Percentiles rank a stretch among this genome's conserved stretches.
phyloP scores from a whole-genome alignment of 2,329 filamentous ascomycete species.

The Penicillium sp. region DNA sequence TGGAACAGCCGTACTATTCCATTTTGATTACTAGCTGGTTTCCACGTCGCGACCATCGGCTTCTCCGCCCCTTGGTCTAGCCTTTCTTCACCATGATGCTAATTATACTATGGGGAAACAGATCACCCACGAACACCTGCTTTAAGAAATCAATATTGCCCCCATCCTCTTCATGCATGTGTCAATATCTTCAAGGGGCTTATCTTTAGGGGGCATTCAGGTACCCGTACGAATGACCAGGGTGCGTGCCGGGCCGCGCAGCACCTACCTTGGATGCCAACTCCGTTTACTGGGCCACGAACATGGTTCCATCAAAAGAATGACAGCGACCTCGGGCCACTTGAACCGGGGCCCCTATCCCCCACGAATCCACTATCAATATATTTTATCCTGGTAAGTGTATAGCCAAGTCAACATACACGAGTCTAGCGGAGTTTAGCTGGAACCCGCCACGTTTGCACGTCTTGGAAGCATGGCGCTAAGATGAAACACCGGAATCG shows the following conservation, averaged over 20 bases:
- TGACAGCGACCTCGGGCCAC: background rate
- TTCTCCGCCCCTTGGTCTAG: background rate
- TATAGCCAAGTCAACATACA: background rate
- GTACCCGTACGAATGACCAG: background rate
- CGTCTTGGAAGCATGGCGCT: background rate
- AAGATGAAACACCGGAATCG: background rate
- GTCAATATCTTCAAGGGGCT: background rate
- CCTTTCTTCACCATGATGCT: background rate
- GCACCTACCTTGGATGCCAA: background rate
- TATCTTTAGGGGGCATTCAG: background rate
- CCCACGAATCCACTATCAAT: no score
- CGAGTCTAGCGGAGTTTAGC: background rate
- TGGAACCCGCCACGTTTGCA: background rate
- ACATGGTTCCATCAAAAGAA: background rate
- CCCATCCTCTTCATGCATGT: background rate
- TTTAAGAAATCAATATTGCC: background rate
- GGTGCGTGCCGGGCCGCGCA: background rate
- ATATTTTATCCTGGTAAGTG: no score
- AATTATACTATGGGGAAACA: no score
- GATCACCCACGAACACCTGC: background rate
- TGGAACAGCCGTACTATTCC: background rate
- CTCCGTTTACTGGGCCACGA: background rate
- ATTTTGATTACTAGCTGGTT: background rate
- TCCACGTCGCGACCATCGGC: background rate
- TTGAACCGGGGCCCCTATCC: no score